Base-by-base conservation (phyloP, 1,284 basidiomycete genomes). In the Leccinum pachyderme region DNA sequence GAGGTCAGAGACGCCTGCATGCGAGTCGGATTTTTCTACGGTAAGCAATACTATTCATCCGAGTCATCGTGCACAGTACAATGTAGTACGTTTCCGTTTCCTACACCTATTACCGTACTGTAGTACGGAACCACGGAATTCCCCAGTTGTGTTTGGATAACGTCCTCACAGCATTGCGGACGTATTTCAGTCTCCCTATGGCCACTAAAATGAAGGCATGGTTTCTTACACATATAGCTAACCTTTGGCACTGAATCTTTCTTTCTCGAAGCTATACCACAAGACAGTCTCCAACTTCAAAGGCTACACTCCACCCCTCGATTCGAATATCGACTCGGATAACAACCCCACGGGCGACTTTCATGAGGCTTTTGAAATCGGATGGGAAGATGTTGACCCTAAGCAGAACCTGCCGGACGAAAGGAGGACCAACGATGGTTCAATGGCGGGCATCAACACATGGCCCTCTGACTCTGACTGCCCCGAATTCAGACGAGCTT, bases 331-430 rank as follows among this genome's bases (percentile, higher is more conserved):
- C 24, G 80, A 91, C 2, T 39, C 84, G 8, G 75, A 77, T 53
- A 82, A 13, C 63, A 75, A 80, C 55, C 79, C 43, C 41, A 44
- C 15, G 24, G 92, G 93, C 0, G 93, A 95, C 70, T 75, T 92
- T 78, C 89, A 93, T 65, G 92, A 94, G 69, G 89, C 87, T 0
- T 94, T 92, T 67, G 87, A 91, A 61, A 76, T 93, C 49, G 89
- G 89, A 1, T 85, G 84, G 75, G 90, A 93, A 44, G 43, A 44
- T 8, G 7, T 9, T 15, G 13, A 2, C 13, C 24, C 24, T 24
- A 44, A 18, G 2, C 8, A 24, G 24, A 44, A 22, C 39, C 2
- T 41, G 7, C 39, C 22, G 12, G 39, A 41, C 18, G 18, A 41
- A 9, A 22, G 22, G 39, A 41, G 39, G 18, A 18, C 18, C n/a